Evolutionary conservation across 345 rosid genomes (phyloP), one percentile per base, ranked within the genome.

Genomic region (Citrus medica): DNA sequence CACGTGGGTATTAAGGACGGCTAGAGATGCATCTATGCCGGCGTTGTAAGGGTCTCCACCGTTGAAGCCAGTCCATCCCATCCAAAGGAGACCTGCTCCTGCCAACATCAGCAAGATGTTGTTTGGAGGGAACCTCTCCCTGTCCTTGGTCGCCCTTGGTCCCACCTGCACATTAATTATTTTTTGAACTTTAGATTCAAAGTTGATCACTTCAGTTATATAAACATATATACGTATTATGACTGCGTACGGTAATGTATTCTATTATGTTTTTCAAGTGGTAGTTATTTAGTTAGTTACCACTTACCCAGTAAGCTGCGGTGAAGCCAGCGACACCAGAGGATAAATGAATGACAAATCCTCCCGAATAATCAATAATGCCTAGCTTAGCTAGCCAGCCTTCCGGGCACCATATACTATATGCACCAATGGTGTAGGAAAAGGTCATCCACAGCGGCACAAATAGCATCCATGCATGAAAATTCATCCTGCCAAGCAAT

Each of bases 1-100:
- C 9, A 89, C 89, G 70, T 89, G 95, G 71, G 95, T 91, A 86
- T 89, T 91, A 59, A 91, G 92, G 53, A 89, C 85, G 73, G 93
- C 95, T 37, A 91, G 82, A 75, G 95, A 88, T 66, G 93, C 89
- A 60, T 88, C 92, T 1, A 72, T 67, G 61, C 88, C 84, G 76
- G 79, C 90, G 0, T 72, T 53, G 71, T 87, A 89, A 4, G 93
- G 93, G 77, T 86, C 95, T 35, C 95, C 95, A 40, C 93, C 92
- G 55, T 91, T 89, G 90, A 89, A 89, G 56, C 93, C 95, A 0
- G 89, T 87, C 93, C 95, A 91, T 9, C 93, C 93, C 90, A 89
- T 86, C 95, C 95, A 91, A 22, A 91, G 90, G 6, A 91, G 83
- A 28, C 95, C 92, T 1, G 92, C 90, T 32, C 93, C 93, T 0